A percentile compares a stretch with the other conserved stretches of the same genome.
These are phyloP conservation scores for Lasiodiplodia citricola DNA, from an alignment of 2,329 filamentous ascomycete genomes.

Conservation along the genomic window DNA sequence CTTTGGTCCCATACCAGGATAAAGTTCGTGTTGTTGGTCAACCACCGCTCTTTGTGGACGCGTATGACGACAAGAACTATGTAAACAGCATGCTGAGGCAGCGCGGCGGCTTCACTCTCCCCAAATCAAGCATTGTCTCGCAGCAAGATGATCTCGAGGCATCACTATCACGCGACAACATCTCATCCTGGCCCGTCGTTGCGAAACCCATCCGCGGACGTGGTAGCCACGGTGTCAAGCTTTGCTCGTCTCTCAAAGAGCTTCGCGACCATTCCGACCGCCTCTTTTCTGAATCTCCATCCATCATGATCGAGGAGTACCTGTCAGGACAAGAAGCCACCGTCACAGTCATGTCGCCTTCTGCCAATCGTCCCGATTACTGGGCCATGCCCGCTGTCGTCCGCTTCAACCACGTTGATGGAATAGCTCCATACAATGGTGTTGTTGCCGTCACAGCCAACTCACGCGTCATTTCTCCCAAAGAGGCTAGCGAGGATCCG, in stretches of 20 bases:
- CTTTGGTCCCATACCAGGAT: conserved; percentile 38
- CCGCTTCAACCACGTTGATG: conserved; percentile 55
- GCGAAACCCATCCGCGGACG: conserved; percentile 57
- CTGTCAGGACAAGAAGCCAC: conserved; percentile 57
- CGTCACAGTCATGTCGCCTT: conserved; percentile 59
- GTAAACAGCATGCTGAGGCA: conserved; percentile 52
- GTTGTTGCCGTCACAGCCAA: conserved; percentile 55
- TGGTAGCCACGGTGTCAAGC: conserved; percentile 57
- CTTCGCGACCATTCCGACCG: conserved; percentile 41
- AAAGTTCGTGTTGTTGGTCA: conserved; percentile 52
- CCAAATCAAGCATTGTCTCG: conserved; percentile 28
- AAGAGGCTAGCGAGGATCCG: conserved; percentile 40
- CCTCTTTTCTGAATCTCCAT: conserved; percentile 45
- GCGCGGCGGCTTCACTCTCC: conserved; percentile 48
- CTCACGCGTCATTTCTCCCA: conserved; percentile 46
- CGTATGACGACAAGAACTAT: conserved; percentile 58
- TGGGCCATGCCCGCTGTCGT: conserved; percentile 54
- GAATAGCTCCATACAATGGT: conserved; percentile 58
- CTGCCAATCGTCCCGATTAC: conserved; percentile 39
- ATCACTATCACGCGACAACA: conserved; percentile 28
- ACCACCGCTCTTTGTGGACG: conserved; percentile 53
- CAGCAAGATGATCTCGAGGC: conserved; percentile 28
- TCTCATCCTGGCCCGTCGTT: conserved; percentile 48
- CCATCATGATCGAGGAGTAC: conserved; percentile 56
- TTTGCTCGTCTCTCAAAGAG: conserved; percentile 45